These are phyloP conservation scores for Pueraria montana DNA, from an alignment of 306 rosid genomes.

Conservation along the genomic window DNA sequence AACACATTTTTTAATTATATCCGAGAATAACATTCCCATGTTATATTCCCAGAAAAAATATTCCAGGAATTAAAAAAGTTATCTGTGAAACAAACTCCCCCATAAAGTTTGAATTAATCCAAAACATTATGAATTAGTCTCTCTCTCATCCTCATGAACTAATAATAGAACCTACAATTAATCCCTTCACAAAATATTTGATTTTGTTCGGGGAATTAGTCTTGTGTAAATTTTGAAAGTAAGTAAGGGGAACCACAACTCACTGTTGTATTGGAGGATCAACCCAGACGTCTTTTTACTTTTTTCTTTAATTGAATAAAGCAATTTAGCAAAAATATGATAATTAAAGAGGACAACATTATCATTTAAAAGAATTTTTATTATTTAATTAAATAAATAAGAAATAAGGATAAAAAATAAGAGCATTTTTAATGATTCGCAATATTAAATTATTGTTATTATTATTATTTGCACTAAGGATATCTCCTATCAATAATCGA, in stretches of 20 bases:
- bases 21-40: too few species aligned
- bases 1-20: too few species aligned
- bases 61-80: too few species aligned
- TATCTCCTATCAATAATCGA: too few species aligned
- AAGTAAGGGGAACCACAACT: too few species aligned
- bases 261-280: background rate
- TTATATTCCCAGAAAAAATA: too few species aligned
- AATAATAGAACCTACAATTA: background rate
- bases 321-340: background rate
- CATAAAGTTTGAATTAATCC: background rate
- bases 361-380: background rate
- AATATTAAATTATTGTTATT: too few species aligned
- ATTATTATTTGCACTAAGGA: too few species aligned
- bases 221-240: background rate
- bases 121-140: background rate
- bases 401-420: too few species aligned
- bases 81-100: too few species aligned
- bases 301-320: background rate
- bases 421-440: too few species aligned
- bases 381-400: too few species aligned
- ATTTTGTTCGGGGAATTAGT: background rate
- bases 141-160: background rate
- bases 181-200: background rate
- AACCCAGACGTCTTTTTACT: background rate
- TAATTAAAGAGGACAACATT: background rate